Percentiles rank a stretch among this genome's conserved stretches.
Evolutionary conservation across 768 basidiomycete species (phyloP).

Genomic region (Suillus ampliporus): DNA sequence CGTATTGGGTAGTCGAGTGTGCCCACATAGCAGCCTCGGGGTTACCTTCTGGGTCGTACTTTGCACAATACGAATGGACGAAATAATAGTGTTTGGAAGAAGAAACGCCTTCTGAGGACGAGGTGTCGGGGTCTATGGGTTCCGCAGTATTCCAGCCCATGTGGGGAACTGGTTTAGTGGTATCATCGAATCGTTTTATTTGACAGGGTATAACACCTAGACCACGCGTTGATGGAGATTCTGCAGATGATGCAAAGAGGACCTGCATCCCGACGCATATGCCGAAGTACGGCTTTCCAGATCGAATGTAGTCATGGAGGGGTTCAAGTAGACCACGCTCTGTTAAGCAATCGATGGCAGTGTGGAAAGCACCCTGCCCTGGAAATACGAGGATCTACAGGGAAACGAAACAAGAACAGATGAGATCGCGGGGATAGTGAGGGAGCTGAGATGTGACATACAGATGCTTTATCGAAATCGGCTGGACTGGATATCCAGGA

Average conservation of each 20-base stretch:
- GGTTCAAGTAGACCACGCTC: conserved; percentile 79
- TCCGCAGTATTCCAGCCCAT: conserved; percentile 95
- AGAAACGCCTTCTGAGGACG: conserved; percentile 52
- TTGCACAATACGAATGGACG: conserved; percentile 93
- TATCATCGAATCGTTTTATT: conserved; percentile 74
- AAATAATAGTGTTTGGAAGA: conserved; percentile 87
- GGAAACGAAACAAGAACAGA: conserved; percentile 17
- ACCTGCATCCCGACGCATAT: conserved; percentile 99
- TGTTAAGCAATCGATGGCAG: conserved; percentile 79
- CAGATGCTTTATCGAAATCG: conserved; percentile 89
- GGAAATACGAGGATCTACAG: conserved; percentile 92
- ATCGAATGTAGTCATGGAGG: conserved; percentile 78
- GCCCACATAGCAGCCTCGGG: conserved; percentile 74
- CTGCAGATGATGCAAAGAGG: conserved; percentile 86
- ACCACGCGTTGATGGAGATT: conserved; percentile 72
- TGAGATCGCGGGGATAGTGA: conserved; percentile 6
- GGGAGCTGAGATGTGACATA: conserved; percentile 50
- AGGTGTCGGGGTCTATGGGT: conserved; percentile 50
- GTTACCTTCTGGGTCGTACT: conserved; percentile 62
- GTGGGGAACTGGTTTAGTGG: conserved; percentile 90
- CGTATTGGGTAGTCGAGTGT: conserved; percentile 91
- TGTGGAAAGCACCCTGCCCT: conserved; percentile 93
- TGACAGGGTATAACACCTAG: conserved; percentile 82
- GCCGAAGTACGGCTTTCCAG: conserved; percentile 93
- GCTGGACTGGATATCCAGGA: conserved; percentile 82